Evolutionary conservation across 1,139 yeast species (phyloP).

Genomic region (Suzukiozyma palmioleophila): DNA sequence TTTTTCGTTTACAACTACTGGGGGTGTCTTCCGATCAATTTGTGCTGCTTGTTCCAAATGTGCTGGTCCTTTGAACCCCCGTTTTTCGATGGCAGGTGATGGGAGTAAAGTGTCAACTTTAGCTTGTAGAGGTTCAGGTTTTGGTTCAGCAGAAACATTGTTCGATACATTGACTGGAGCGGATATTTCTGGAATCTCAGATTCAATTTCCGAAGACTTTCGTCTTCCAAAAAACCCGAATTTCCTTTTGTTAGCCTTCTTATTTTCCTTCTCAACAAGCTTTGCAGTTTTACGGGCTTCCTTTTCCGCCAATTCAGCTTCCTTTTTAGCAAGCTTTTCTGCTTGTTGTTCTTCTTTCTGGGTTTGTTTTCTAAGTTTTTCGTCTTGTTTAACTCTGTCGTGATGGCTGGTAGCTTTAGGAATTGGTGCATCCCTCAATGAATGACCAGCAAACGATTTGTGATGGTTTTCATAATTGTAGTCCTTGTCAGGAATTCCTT

Average conservation of each 20-base stretch:
- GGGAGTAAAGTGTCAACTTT: not conserved
- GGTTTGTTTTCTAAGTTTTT: slow-evolving; percentile 17
- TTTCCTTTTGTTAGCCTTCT: slow-evolving; percentile 9
- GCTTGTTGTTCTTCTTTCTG: slow-evolving; percentile 12
- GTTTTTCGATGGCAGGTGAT: not conserved
- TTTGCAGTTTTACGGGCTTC: slow-evolving; percentile 9
- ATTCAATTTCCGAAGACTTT: not conserved
- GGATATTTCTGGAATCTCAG: not conserved
- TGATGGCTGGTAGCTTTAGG: slow-evolving; percentile 18
- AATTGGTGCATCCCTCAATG: slow-evolving; percentile 25
- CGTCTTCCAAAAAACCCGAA: slow-evolving; percentile 6
- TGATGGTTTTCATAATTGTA: slow-evolving; percentile 38
- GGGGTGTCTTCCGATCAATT: too few relatives aligned
- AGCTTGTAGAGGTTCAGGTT: not conserved
- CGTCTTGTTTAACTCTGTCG: slow-evolving; percentile 33
- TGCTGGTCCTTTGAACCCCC: not conserved
- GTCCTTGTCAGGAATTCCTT: slow-evolving; percentile 24
- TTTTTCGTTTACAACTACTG: too few relatives aligned
- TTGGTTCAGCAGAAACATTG: not conserved
- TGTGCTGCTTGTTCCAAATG: not conserved
- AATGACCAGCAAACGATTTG: slow-evolving; percentile 33
- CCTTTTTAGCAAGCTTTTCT: slow-evolving; percentile 11
- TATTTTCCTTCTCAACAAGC: slow-evolving; percentile 10
- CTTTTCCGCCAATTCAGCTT: slow-evolving; percentile 7
- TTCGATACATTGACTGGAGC: not conserved